Evolutionary conservation across 805 yeast species (phyloP), one percentile per base, ranked within the genome.

Genomic region (Tetrapisispora phaffii): DNA sequence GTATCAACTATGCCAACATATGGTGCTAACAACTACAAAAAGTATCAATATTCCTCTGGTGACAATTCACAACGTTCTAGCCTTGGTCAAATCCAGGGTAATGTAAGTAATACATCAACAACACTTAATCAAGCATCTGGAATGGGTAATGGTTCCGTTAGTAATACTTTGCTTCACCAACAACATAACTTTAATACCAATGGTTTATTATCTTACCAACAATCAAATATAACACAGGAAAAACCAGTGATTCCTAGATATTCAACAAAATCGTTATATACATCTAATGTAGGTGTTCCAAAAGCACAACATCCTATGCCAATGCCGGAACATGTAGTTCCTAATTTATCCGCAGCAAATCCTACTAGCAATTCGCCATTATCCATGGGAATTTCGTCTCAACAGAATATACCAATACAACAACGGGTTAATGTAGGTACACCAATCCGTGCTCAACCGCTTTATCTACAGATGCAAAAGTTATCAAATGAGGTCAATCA

Each of bases 1-100:
- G 44, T 45, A 80, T 54, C 78, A n/a, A 13, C 45, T 9, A n/a
- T 42, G 13, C 36, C 45, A 16, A 28, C 45, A 5, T 42, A 20
- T 23, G 32, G 36, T 7, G 13, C 31, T 13, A 29, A n/a, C 10
- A 29, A 12, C 13, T 23, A 15, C 6, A 29, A 23, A 19, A 22
- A 20, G 7, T 22, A 26, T 16, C 35, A 21, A 42, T 36, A 19
- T 6, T 21, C 24, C 16, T 29, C 35, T 3, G 34, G 24, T 22
- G 33, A 5, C 16, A 36, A n/a, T 22, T 32, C 28, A 5, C 44
- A 35, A n/a, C 7, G 34, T n/a, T 38, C 22, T 7, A 42, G 28
- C 10, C 29, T 29, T 9, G 28, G 34, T 8, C 32, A 38, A 19
- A 26, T 38, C 16, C 41, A 38, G 24, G 23, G 24, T 24, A 38